phyloP scores from a whole-genome alignment of 2,329 filamentous ascomycete genomes.

The Calonectria pauciramosa region DNA sequence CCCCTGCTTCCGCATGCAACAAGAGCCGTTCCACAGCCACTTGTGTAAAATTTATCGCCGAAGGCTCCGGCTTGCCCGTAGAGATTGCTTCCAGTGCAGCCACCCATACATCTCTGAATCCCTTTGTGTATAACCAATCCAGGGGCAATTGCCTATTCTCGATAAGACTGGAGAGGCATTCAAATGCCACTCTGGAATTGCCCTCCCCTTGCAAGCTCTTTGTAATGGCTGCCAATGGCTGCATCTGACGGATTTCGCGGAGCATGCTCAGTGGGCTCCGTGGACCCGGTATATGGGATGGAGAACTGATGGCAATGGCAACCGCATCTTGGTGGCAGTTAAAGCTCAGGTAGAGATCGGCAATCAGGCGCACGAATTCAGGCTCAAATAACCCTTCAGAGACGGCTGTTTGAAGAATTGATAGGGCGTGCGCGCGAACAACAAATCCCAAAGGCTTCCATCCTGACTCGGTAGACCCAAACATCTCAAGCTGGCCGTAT shows the following conservation, averaged over 20 bases:
- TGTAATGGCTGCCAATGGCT: conserved; percentile 41
- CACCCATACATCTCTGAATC: conserved; percentile 45
- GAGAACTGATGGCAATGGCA: conserved; percentile 39
- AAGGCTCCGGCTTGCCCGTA: conserved; percentile 35
- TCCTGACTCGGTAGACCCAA: conserved; percentile 46
- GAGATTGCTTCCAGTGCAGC: conserved; percentile 42
- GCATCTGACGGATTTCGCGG: conserved; percentile 32
- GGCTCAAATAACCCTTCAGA: conserved; percentile 49
- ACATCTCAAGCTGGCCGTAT: conserved; percentile 52
- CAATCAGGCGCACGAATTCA: conserved; percentile 44
- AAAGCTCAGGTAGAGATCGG: conserved; percentile 47
- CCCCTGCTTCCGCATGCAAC: conserved; percentile 17
- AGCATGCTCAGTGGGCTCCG: conserved; percentile 30
- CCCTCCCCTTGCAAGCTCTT: conserved; percentile 22
- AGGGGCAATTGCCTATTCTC: conserved; percentile 35
- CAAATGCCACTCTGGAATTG: conserved; percentile 33
- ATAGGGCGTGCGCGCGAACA: conserved; percentile 50
- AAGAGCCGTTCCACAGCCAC: conserved; percentile 42
- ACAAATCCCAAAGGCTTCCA: conserved; percentile 52
- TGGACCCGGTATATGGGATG: conserved; percentile 32
- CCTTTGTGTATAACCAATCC: conserved; percentile 42
- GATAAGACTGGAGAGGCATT: conserved; percentile 42
- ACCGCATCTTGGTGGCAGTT: conserved; percentile 46
- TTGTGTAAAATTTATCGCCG: conserved; percentile 41
- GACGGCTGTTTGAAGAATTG: conserved; percentile 47